phyloP scores from a whole-genome alignment of 2,329 filamentous ascomycete genomes.

The Chaetomium sp. region DNA sequence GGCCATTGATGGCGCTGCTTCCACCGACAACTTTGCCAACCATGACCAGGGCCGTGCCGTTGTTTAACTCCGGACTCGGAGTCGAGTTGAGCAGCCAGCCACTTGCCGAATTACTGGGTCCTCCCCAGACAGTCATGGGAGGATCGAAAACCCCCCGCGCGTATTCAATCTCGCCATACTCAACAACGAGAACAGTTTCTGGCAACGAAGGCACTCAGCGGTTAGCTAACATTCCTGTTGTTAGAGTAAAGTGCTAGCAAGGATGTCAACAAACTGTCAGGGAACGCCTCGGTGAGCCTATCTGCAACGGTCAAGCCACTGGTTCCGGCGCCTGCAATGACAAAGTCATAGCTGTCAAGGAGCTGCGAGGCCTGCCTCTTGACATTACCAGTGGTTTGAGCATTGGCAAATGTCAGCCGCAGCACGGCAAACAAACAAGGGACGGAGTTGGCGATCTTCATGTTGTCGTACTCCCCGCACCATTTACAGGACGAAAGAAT shows the following conservation, averaged over 20 bases:
- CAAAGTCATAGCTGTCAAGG: conserved; percentile 37
- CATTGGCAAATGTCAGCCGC: background rate
- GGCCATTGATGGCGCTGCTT: conserved; percentile 42
- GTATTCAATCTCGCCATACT: conserved; percentile 33
- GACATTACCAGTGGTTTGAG: background rate
- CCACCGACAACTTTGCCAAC: conserved; percentile 43
- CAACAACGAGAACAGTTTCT: conserved; percentile 32
- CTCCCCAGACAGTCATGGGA: conserved; percentile 16
- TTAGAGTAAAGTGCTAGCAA: conserved; percentile 19
- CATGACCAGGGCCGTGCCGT: conserved; percentile 36
- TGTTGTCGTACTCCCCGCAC: background rate
- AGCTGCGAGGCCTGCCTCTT: conserved; percentile 37
- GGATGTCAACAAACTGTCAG: conserved; percentile 30
- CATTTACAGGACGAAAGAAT: background rate
- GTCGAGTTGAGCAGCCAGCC: conserved; percentile 22
- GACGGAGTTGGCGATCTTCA: background rate
- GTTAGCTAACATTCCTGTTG: background rate
- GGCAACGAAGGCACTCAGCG: background rate
- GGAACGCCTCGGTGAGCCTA: conserved; percentile 39
- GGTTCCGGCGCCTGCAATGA: conserved; percentile 40
- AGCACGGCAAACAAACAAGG: background rate
- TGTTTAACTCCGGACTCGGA: conserved; percentile 33
- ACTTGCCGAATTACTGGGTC: conserved; percentile 13
- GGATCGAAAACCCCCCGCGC: conserved; percentile 33
- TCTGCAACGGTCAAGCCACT: conserved; percentile 41